Base-by-base conservation (phyloP, 768 basidiomycete genomes). In the Austroboletus eburneus region DNA sequence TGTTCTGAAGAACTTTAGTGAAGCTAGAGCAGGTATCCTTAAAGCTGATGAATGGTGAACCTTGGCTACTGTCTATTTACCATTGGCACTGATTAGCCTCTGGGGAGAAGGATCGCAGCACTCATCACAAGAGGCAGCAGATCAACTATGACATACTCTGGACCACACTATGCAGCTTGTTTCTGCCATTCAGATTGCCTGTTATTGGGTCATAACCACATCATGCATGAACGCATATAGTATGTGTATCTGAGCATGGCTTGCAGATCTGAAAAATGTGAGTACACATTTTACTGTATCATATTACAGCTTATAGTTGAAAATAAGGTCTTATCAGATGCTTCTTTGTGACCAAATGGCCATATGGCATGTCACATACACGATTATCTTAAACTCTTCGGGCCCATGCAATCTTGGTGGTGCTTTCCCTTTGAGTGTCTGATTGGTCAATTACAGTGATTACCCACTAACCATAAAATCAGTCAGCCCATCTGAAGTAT, bases 331-430 rank as follows among this genome's bases (percentile, higher is more conserved):
- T 59, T 65, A 23, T 61, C 66, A n/a, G n/a, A n/a, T n/a, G n/a
- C n/a, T n/a, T n/a, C n/a, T n/a, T n/a, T 39, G 13, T 41, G 32
- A 13, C 57, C 61, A 8, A 71, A 68, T 39, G 39, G 61, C n/a
- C 71, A 71, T 36, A 46, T 60, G 17, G 52, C 62, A 3, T 45
- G 65, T 23, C 67, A 62, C 34, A 35, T 69, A 6, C 52, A 58
- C n/a, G 61, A 71, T 13, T 71, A 69, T 41, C 50, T 70, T 0
- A 9, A 52, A 0, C 50, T 63, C 2, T 72, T 71, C 45, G 66
- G 72, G 0, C 70, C 69, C n/a, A 53, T 66, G 0, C 56, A 59
- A 33, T 61, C 60, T 2, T 74, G 69, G 73, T 72, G 69, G 69
- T 54, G 58, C 2, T 73, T 68, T 48, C 69, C 67, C 0, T 71